Evolutionary conservation across 495 filamentous ascomycete species (phyloP).

Genomic region (Aspergillus taichungensis): DNA sequence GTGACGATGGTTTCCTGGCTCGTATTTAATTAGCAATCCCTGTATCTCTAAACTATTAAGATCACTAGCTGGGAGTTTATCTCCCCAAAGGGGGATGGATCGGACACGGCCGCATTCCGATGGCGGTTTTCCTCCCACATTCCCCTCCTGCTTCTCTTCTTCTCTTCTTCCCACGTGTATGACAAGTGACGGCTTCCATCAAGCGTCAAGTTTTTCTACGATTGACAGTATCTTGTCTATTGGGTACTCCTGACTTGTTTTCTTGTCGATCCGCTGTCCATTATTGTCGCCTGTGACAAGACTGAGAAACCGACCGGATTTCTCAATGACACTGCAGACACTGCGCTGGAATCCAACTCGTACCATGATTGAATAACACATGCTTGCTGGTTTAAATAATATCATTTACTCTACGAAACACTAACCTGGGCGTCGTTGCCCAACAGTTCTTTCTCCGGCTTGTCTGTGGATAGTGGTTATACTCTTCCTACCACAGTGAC

Average conservation of each 20-base stretch:
- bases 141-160: background rate
- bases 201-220: background rate
- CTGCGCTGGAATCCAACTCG: background rate
- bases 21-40: too few species aligned
- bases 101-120: background rate
- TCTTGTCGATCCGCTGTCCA: background rate
- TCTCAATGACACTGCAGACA: too few species aligned
- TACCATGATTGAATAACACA: slow-evolving; percentile 41
- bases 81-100: too few species aligned
- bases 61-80: too few species aligned
- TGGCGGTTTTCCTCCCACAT: background rate
- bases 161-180: background rate
- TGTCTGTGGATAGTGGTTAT: background rate
- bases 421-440: background rate
- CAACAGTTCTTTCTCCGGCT: too few species aligned
- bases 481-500: background rate
- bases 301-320: too few species aligned
- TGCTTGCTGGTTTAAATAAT: slow-evolving; percentile 9
- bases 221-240: background rate
- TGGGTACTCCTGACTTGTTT: background rate
- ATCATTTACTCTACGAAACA: background rate
- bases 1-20: too few species aligned
- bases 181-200: background rate
- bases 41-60: too few species aligned
- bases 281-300: background rate